phyloP scores from a whole-genome alignment of 441 rosid species.

The Pelargonium citronellum region DNA sequence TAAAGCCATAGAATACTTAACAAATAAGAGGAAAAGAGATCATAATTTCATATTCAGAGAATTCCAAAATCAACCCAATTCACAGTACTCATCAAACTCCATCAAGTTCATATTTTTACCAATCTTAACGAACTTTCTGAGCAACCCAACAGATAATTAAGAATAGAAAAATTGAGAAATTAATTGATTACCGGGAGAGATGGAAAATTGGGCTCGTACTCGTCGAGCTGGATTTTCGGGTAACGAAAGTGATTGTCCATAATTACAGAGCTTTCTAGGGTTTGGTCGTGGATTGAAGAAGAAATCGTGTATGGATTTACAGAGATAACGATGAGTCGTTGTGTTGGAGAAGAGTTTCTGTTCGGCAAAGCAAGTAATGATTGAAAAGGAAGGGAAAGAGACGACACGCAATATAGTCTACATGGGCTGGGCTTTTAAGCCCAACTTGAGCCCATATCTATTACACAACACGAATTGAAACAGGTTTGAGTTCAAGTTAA shows the following conservation, averaged over 20 bases:
- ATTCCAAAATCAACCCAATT: background rate
- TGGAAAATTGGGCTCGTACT: conserved; percentile 13
- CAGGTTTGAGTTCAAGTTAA: no score
- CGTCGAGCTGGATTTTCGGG: conserved; percentile 24
- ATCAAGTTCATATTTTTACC: background rate
- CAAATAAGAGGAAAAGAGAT: background rate
- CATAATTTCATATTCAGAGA: background rate
- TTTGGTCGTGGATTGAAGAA: background rate
- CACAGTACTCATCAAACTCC: background rate
- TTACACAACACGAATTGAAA: no score
- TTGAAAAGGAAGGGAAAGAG: background rate
- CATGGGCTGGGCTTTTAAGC: no score
- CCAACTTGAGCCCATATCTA: no score
- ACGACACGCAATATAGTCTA: background rate
- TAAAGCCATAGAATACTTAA: background rate
- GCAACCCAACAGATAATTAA: background rate
- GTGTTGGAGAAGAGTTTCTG: background rate
- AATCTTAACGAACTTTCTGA: background rate
- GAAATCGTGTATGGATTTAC: conserved; percentile 8
- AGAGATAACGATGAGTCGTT: conserved; percentile 4
- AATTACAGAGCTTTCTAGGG: background rate
- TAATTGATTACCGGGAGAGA: conserved; percentile 14
- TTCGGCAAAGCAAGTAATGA: background rate
- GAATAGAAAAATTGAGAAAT: background rate
- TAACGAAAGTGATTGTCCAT: conserved; percentile 21